Evolutionary conservation across 73 alveolate genomes (phyloP).

Genomic region (Paramecium bursaria): DNA sequence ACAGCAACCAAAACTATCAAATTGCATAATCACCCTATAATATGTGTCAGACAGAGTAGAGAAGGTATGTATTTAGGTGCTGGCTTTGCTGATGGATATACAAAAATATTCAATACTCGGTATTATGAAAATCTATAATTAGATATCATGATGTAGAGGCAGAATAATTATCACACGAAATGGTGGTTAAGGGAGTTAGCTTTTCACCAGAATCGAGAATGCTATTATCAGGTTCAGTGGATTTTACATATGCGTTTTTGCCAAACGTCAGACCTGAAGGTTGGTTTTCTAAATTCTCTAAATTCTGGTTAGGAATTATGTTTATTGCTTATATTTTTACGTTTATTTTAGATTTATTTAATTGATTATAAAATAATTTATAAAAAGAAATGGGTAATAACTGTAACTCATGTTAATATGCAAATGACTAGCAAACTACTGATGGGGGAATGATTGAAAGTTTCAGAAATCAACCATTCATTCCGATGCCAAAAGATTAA

Average conservation of each 20-base stretch:
- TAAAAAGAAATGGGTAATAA: no score
- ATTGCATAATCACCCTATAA: slow-evolving; percentile 35
- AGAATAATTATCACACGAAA: slow-evolving; percentile 18
- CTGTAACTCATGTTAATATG: no score
- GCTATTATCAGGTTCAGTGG: slow-evolving; percentile 37
- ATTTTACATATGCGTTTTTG: slow-evolving; percentile 10
- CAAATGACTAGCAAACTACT: no score
- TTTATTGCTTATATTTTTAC: slow-evolving; percentile 20
- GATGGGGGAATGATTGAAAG: no score
- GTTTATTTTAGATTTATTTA: slow-evolving; percentile 28
- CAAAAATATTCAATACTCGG: slow-evolving; percentile 53
- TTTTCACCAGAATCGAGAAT: slow-evolving; percentile 60
- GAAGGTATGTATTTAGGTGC: slow-evolving; percentile 50
- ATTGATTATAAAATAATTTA: no score
- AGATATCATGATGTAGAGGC: slow-evolving; percentile 37
- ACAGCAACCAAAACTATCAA: slow-evolving; percentile 31
- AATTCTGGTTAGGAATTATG: slow-evolving; percentile 45
- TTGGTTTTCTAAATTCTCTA: slow-evolving; percentile 16
- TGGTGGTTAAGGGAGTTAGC: slow-evolving; percentile 18
- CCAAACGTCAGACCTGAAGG: slow-evolving; percentile 43
- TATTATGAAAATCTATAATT: neutral
- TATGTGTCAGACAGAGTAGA: neutral
- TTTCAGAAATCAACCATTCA: no score
- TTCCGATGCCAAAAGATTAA: no score
- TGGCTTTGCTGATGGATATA: slow-evolving; percentile 57